These are phyloP conservation scores for Cicer arietinum DNA, from an alignment of 306 rosid genomes.

Conservation along the genomic window DNA sequence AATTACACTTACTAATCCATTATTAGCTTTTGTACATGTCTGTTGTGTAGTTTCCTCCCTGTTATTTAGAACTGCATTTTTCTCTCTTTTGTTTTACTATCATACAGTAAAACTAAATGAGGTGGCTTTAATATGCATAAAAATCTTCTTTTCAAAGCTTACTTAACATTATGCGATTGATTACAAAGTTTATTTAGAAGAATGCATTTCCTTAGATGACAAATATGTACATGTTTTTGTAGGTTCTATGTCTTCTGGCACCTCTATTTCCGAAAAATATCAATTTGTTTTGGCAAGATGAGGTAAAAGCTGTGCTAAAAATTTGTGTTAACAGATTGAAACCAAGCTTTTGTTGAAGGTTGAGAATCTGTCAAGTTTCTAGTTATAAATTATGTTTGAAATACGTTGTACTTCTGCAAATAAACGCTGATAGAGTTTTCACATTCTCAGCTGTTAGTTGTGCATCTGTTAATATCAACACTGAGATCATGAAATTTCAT, in stretches of 20 bases:
- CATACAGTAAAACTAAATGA: slow-evolving; percentile 21
- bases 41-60: slow-evolving; percentile 30
- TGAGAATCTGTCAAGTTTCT: slow-evolving; percentile 20
- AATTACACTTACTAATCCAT: slow-evolving; percentile 18
- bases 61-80: slow-evolving; percentile 8
- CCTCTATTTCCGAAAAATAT: slow-evolving; percentile 90
- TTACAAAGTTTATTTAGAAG: slow-evolving; percentile 14
- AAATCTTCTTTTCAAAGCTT: slow-evolving; percentile 25
- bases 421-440: slow-evolving; percentile 12
- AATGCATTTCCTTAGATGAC: slow-evolving; percentile 43
- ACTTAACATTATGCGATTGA: slow-evolving; percentile 29
- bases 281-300: slow-evolving; percentile 90
- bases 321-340: slow-evolving; percentile 25
- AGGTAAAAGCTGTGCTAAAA: slow-evolving; percentile 62
- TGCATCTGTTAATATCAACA: neutral
- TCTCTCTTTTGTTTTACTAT: neutral
- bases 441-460: slow-evolving; percentile 14
- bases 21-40: slow-evolving; percentile 16
- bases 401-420: slow-evolving; percentile 6
- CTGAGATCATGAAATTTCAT: neutral
- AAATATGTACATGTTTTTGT: slow-evolving; percentile 35
- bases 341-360: slow-evolving; percentile 34
- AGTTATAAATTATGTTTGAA: slow-evolving; percentile 17
- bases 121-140: slow-evolving; percentile 20
- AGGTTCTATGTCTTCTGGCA: slow-evolving; percentile 89